These are phyloP conservation scores for Sarocladium brachiariae DNA, from an alignment of 2,329 filamentous ascomycete species.

Conservation along the genomic window DNA sequence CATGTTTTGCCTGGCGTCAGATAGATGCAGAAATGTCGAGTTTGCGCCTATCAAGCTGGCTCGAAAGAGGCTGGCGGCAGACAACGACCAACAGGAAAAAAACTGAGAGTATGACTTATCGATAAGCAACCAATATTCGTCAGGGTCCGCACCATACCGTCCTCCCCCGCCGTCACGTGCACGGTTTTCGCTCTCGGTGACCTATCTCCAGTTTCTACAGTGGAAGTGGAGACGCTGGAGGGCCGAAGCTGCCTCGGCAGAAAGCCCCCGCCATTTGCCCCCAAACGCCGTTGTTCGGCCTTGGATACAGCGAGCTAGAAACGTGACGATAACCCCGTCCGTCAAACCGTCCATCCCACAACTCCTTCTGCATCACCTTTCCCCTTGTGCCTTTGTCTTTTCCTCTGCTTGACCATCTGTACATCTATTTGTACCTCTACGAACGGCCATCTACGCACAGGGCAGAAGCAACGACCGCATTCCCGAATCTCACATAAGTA, in stretches of 20 bases:
- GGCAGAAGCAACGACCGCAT: background rate
- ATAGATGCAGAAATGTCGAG: too few relatives aligned
- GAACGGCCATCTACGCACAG: background rate
- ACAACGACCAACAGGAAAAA: slow-evolving; percentile 1
- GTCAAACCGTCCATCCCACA: slow-evolving; percentile 5
- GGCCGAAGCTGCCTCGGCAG: slow-evolving; percentile 15
- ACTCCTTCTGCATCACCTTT: background rate
- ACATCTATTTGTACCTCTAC: slow-evolving; percentile 7
- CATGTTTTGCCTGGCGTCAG: slow-evolving; percentile 31
- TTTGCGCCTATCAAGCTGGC: background rate
- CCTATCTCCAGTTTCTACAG: background rate
- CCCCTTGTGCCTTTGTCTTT: slow-evolving; percentile 2
- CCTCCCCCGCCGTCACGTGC: slow-evolving; percentile 29
- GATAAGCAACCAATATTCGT: background rate
- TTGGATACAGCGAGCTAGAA: background rate
- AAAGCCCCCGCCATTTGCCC: slow-evolving; percentile 11
- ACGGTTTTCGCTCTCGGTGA: slow-evolving; percentile 1
- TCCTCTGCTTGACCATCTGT: background rate
- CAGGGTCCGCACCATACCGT: too few relatives aligned
- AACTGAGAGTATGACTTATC: background rate
- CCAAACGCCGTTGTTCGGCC: slow-evolving; percentile 9
- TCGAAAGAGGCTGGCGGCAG: background rate
- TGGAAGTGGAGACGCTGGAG: background rate
- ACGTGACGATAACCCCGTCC: background rate
- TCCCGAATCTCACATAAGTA: background rate